Percentiles rank a stretch among this genome's conserved stretches.
phyloP scores from a whole-genome alignment of 352 stramenopile genomes.

The Blastocystis sp. region DNA sequence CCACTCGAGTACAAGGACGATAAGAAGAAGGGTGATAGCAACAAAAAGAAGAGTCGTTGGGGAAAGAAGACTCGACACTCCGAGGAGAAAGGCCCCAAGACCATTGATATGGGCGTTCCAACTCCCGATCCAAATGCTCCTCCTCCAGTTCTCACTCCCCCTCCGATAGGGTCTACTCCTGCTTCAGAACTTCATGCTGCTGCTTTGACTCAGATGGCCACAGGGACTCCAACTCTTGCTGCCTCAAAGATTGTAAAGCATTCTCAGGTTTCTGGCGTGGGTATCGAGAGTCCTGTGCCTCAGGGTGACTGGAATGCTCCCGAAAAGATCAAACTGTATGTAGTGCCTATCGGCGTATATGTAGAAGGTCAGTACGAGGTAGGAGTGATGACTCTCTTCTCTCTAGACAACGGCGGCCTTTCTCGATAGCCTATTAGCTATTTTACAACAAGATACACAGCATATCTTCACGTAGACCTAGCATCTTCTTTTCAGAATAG shows the following conservation, averaged over 20 bases:
- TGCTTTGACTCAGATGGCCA: not conserved
- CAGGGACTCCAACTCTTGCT: not conserved
- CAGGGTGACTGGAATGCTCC: not conserved
- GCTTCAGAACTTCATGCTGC: not conserved
- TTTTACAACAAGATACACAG: not conserved
- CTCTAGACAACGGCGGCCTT: not conserved
- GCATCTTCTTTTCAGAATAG: not conserved
- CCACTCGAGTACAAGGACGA: constrained; percentile 42
- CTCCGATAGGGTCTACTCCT: not conserved
- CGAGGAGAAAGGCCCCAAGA: not conserved
- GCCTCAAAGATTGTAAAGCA: not conserved
- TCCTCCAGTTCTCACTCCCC: not conserved
- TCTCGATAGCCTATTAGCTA: not conserved
- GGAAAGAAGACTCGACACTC: not conserved
- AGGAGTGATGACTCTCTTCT: not conserved
- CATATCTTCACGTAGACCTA: not conserved
- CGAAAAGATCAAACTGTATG: not conserved
- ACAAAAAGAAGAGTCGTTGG: constrained; percentile 38
- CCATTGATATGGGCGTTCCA: not conserved
- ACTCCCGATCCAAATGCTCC: not conserved
- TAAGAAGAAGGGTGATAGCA: constrained; percentile 25
- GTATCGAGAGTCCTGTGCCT: not conserved
- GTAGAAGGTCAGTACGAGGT: not conserved
- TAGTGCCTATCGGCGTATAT: not conserved
- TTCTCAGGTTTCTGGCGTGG: not conserved